phyloP scores from a whole-genome alignment of 495 filamentous ascomycete genomes.

The Sabuloglossum arenarium region DNA sequence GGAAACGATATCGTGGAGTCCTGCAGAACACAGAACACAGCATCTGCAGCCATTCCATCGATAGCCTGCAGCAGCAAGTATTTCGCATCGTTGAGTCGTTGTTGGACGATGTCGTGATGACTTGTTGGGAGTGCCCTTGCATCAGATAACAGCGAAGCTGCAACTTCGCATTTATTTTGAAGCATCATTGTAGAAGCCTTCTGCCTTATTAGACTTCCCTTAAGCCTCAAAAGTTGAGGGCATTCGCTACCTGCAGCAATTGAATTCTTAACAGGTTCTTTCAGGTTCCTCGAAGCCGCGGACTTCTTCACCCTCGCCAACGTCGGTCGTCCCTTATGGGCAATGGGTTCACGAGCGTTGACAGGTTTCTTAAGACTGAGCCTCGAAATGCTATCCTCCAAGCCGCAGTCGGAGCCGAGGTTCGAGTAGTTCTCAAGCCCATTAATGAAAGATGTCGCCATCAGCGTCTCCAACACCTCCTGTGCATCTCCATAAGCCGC shows the following conservation, averaged over 20 bases:
- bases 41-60: slow-evolving; percentile 51
- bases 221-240: slow-evolving; percentile 32
- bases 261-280: slow-evolving; percentile 8
- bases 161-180: slow-evolving; percentile 33
- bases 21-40: slow-evolving; percentile 69
- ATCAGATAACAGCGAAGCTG: slow-evolving; percentile 27
- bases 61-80: slow-evolving; percentile 36
- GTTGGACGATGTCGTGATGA: slow-evolving; percentile 22
- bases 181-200: slow-evolving; percentile 35
- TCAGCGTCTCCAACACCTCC: slow-evolving; percentile 16
- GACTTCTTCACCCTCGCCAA: neutral
- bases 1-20: slow-evolving; percentile 82
- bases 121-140: slow-evolving; percentile 21
- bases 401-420: slow-evolving; percentile 9
- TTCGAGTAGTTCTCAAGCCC: slow-evolving; percentile 11
- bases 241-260: slow-evolving; percentile 27
- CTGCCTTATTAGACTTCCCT: slow-evolving; percentile 39
- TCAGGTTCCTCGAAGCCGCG: neutral
- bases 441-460: slow-evolving; percentile 1
- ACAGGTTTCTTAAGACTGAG: neutral
- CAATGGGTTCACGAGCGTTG: neutral
- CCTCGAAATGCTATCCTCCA: neutral
- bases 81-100: slow-evolving; percentile 35
- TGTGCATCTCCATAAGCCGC: slow-evolving; percentile 23
- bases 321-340: neutral